These are phyloP conservation scores for Suhomyces canberraensis DNA, from an alignment of 805 yeast genomes.

Conservation along the genomic window DNA sequence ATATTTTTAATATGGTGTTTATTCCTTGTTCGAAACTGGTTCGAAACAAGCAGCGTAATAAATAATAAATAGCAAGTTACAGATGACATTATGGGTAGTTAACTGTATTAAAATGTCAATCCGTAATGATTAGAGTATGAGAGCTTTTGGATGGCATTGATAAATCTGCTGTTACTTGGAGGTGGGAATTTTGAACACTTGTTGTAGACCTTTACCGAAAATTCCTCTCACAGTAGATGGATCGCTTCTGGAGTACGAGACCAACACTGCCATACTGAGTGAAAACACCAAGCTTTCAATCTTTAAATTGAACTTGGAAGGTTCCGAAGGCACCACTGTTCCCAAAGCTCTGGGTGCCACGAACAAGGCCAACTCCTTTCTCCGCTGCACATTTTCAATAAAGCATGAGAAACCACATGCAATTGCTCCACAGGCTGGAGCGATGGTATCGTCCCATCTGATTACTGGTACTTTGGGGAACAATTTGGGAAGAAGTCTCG, in stretches of 20 bases:
- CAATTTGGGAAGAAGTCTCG: conserved; percentile 36
- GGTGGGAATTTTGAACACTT: conserved; percentile 13
- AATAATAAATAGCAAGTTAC: too few relatives aligned
- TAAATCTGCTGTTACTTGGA: too few relatives aligned
- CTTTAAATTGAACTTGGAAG: conserved; percentile 21
- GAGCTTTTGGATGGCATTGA: too few relatives aligned
- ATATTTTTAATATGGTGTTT: too few relatives aligned
- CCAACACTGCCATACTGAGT: conserved; percentile 32
- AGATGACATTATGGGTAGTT: too few relatives aligned
- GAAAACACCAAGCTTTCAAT: conserved; percentile 33
- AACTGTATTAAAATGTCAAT: too few relatives aligned
- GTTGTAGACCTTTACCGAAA: conserved; percentile 32
- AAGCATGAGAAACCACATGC: conserved; percentile 41
- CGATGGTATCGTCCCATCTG: conserved; percentile 37
- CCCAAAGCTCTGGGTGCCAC: conserved; percentile 42
- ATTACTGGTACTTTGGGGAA: conserved; percentile 34
- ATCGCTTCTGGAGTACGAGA: conserved; percentile 29
- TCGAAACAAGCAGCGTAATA: too few relatives aligned
- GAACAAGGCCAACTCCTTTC: conserved; percentile 47
- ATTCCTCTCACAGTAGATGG: conserved; percentile 34
- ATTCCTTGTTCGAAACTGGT: too few relatives aligned
- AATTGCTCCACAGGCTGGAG: conserved; percentile 39
- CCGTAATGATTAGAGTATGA: too few relatives aligned
- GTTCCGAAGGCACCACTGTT: conserved; percentile 26
- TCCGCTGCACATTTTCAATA: conserved; percentile 37